phyloP scores from a whole-genome alignment of 2,329 filamentous ascomycete species.

The Pseudonectria foliicola region DNA sequence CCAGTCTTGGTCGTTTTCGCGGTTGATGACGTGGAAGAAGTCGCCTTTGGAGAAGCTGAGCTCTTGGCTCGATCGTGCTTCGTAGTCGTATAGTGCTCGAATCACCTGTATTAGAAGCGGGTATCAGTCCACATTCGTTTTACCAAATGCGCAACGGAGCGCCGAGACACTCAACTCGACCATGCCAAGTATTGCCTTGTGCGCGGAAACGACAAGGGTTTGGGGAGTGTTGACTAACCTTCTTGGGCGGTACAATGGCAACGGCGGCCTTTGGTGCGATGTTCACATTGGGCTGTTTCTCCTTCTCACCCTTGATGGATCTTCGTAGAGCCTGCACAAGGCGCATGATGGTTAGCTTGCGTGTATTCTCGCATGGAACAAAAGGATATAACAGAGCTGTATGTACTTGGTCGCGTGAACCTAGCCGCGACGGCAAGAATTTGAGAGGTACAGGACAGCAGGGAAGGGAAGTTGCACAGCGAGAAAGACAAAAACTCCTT shows the following conservation, averaged over 20 bases:
- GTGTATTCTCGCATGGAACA: conserved; percentile 8
- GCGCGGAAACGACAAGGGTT: neutral
- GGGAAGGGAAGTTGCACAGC: no score
- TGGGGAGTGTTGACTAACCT: conserved; percentile 49
- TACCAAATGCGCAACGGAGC: no score
- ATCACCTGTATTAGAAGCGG: conserved; percentile 61
- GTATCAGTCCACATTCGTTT: no score
- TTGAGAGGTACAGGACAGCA: no score
- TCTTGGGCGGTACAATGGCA: conserved; percentile 87
- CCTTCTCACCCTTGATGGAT: conserved; percentile 87
- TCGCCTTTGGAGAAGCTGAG: conserved; percentile 90
- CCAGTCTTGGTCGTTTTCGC: conserved; percentile 92
- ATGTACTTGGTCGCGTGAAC: no score
- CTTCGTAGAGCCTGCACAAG: conserved; percentile 65
- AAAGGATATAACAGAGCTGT: conserved; percentile 5
- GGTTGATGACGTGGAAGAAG: conserved; percentile 95
- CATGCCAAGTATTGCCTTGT: neutral
- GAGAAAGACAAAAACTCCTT: no score
- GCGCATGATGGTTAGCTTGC: conserved; percentile 37
- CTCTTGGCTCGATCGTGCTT: conserved; percentile 68
- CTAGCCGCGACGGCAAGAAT: no score
- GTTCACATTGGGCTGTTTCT: conserved; percentile 60
- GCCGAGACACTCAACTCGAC: no score
- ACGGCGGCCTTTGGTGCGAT: conserved; percentile 80
- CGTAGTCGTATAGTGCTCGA: conserved; percentile 90